Evolutionary conservation across 2,329 filamentous ascomycete genomes (phyloP).

Genomic region (Septoria linicola): DNA sequence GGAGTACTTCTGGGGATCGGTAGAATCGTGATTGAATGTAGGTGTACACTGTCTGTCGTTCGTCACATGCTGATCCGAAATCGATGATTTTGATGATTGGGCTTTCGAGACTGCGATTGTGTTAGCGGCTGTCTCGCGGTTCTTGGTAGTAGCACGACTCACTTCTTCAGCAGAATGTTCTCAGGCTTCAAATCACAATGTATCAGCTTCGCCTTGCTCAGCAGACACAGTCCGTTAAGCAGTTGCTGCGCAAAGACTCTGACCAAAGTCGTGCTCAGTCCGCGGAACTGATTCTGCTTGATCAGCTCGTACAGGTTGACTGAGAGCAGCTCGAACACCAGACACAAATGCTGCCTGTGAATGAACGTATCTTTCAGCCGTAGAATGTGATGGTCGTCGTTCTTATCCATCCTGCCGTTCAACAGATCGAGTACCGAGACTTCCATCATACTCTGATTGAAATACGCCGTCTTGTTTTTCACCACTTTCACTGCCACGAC

Average conservation of each 20-base stretch:
- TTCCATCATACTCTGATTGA: slow-evolving; percentile 99
- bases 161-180: slow-evolving; percentile 96
- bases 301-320: slow-evolving; percentile 98
- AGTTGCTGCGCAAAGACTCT: slow-evolving; percentile 97
- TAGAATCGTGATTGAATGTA: slow-evolving; percentile 99
- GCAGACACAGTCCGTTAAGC: slow-evolving; percentile 82
- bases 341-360: slow-evolving; percentile 90
- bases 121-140: slow-evolving; percentile 10
- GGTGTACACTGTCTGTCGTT: slow-evolving; percentile 97
- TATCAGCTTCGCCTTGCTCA: slow-evolving; percentile 95
- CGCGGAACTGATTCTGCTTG: slow-evolving; percentile 98
- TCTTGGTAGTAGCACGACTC: slow-evolving; percentile 31
- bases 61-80: slow-evolving; percentile 97
- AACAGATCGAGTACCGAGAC: slow-evolving; percentile 95
- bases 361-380: slow-evolving; percentile 98
- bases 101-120: slow-evolving; percentile 69
- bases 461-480: slow-evolving; percentile 98
- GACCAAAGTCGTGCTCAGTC: slow-evolving; percentile 92
- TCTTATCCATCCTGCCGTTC: slow-evolving; percentile 98
- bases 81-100: slow-evolving; percentile 99
- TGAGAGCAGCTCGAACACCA: slow-evolving; percentile 93
- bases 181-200: slow-evolving; percentile 98
- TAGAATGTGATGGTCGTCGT: slow-evolving; percentile 94
- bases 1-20: slow-evolving; percentile 88
- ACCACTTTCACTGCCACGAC: slow-evolving; percentile 99